Percentiles rank a stretch among this genome's conserved stretches.
Evolutionary conservation across 73 alveolate species (phyloP).

Genomic region (Stentor roeselii): DNA sequence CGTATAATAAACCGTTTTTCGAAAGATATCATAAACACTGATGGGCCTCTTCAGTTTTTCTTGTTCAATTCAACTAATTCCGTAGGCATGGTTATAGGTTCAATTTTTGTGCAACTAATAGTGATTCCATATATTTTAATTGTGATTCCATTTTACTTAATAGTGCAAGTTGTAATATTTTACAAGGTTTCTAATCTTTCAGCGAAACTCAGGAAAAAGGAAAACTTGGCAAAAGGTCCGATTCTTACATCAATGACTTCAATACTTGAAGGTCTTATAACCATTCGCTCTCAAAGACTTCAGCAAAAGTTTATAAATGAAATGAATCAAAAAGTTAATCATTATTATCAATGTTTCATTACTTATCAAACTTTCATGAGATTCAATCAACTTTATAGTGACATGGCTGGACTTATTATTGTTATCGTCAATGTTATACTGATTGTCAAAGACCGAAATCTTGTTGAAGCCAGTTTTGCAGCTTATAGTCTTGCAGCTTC

Average conservation of each 20-base stretch:
- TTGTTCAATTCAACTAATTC: not conserved
- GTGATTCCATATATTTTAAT: not conserved
- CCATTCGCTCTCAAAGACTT: not conserved
- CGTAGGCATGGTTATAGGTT: not conserved
- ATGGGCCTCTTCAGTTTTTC: not conserved
- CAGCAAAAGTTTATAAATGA: not conserved
- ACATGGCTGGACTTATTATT: not conserved
- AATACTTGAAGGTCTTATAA: not conserved
- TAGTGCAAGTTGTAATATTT: too few species aligned
- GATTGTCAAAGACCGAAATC: not conserved
- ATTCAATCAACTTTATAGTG: not conserved
- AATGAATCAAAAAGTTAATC: too few species aligned
- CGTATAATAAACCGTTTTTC: conserved; percentile 54
- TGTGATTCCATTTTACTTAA: not conserved
- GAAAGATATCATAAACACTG: not conserved
- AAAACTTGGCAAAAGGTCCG: not conserved
- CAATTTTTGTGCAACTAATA: not conserved
- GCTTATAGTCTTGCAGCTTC: not conserved
- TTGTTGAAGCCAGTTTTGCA: not conserved
- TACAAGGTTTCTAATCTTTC: not conserved
- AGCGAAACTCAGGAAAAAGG: not conserved
- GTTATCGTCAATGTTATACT: too few species aligned
- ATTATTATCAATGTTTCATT: not conserved
- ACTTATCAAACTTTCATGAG: not conserved
- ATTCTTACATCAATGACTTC: not conserved